Evolutionary conservation across 352 stramenopile genomes (phyloP).

Genomic region (Pilasporangium apinafurcum): DNA sequence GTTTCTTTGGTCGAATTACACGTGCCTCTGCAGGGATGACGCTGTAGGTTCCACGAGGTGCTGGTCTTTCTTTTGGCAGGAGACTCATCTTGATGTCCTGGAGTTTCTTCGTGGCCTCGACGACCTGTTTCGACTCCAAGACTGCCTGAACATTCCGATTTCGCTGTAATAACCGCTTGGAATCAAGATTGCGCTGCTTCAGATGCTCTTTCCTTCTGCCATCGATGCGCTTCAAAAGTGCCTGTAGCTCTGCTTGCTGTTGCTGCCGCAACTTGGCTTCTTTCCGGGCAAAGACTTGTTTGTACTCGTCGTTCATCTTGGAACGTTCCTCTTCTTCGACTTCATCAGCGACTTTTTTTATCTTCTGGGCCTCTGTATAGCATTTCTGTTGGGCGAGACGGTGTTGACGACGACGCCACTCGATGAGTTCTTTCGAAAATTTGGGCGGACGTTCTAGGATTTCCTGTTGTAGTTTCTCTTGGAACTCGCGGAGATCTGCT

Average conservation of each 20-base stretch:
- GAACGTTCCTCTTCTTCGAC: constrained; percentile 89
- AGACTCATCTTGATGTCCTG: constrained; percentile 81
- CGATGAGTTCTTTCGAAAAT: constrained; percentile 92
- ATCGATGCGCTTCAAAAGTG: constrained; percentile 93
- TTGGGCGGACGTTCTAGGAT: constrained; percentile 86
- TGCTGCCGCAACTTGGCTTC: constrained; percentile 89
- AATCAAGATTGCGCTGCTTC: constrained; percentile 91
- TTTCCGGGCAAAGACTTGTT: constrained; percentile 76
- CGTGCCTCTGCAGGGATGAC: constrained; percentile 73
- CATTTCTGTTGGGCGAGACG: constrained; percentile 91
- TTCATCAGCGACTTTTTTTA: constrained; percentile 93
- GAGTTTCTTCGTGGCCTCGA: constrained; percentile 67
- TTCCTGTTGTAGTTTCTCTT: constrained; percentile 85
- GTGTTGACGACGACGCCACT: constrained; percentile 92
- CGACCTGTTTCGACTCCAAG: constrained; percentile 90
- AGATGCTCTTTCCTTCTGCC: constrained; percentile 90
- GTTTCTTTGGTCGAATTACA: constrained; percentile 68
- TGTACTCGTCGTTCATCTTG: constrained; percentile 84
- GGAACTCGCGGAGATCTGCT: constrained; percentile 78
- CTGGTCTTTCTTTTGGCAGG: constrained; percentile 51
- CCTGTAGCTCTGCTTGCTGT: constrained; percentile 90
- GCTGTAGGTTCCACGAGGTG: constrained; percentile 44
- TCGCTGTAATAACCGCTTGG: constrained; percentile 90
- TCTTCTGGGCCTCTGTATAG: constrained; percentile 92
- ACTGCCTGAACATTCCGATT: constrained; percentile 94